Evolutionary conservation across 2,329 filamentous ascomycete genomes (phyloP), one percentile per base, ranked within the genome.

Genomic region (Sclerotinia trifoliorum): DNA sequence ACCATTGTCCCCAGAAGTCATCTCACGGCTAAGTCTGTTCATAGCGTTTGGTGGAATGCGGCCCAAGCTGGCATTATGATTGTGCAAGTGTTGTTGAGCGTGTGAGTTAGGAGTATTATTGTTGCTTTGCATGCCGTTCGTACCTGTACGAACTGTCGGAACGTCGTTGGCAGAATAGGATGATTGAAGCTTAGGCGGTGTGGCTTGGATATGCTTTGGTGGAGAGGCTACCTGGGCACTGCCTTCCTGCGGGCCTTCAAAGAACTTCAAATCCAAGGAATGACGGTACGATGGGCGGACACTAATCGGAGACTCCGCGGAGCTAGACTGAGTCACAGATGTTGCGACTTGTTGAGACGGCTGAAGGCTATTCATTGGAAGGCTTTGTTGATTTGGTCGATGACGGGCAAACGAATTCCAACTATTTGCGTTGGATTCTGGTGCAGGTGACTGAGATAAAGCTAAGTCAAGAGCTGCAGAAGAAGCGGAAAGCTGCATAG

Each of bases 141-240:
- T 80, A 15, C 81, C 67, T 35, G 72, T 72, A 85, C 95, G 96
- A 76, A 93, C 83, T 10, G 93, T 96, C 5, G 93, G 91, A 26
- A 97, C 84, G 76, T 98, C 94, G 78, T 91, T 95, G 66, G 92
- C 88, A 13, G 95, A 97, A 81, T 92, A 97, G 0, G 94, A 97
- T 56, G 91, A 89, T 79, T 94, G 91, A 68, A 97, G 80, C 81
- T 92, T 93, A 42, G 90, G 88, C 48, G 90, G 86, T 65, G 86
- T 86, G 35, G 86, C 83, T 78, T 90, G 85, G 69, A 79, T 79
- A 69, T 85, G 82, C 68, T 77, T 85, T 35, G 80, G 78, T 21
- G 85, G 79, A 3, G 86, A 76, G 44, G 74, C 73, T 44, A 78
- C 72, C 66, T 75, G 72, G 57, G 71, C 67, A 64, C 72, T 67